Percentiles rank a stretch among this genome's conserved stretches.
phyloP scores from a whole-genome alignment of 495 filamentous ascomycete genomes.

The Aspergillus cavernicola region DNA sequence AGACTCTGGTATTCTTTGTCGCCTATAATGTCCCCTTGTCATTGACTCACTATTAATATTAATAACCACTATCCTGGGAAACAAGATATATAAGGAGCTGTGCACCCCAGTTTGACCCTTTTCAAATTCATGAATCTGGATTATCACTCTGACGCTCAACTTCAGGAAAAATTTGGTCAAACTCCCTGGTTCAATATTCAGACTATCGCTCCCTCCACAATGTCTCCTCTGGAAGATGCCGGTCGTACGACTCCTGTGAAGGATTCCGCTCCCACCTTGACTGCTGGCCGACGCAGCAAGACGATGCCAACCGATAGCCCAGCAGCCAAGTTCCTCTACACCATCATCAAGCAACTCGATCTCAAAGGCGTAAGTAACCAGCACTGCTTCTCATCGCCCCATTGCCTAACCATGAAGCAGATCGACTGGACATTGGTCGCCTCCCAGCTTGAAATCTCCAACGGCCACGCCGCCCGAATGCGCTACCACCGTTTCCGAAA shows the following conservation, averaged over 20 bases:
- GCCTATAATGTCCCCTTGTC: neutral
- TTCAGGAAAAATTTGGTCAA: neutral
- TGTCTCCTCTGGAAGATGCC: neutral
- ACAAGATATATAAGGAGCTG: conserved; percentile 4
- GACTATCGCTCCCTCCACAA: neutral
- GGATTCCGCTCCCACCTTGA: neutral
- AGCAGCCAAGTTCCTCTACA: conserved; percentile 62
- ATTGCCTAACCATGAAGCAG: conserved; percentile 31
- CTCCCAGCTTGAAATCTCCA: conserved; percentile 59
- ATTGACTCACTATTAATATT: neutral
- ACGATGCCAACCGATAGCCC: conserved; percentile 46
- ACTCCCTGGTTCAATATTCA: no score
- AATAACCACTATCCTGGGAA: neutral
- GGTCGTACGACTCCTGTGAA: neutral
- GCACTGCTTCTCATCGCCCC: no score
- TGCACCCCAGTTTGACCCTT: neutral
- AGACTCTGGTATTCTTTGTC: conserved; percentile 1
- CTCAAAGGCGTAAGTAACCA: conserved; percentile 61
- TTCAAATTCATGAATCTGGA: neutral
- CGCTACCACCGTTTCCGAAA: conserved; percentile 67
- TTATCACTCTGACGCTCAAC: neutral
- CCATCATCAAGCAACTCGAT: conserved; percentile 71
- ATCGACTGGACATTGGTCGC: conserved; percentile 74
- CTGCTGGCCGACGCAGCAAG: conserved; percentile 35
- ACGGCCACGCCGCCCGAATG: conserved; percentile 80